Percentiles rank a stretch among this genome's conserved stretches.
Conservation (phyloP, 345 rosid genomes). For the Salix arbutifolia region DNA sequence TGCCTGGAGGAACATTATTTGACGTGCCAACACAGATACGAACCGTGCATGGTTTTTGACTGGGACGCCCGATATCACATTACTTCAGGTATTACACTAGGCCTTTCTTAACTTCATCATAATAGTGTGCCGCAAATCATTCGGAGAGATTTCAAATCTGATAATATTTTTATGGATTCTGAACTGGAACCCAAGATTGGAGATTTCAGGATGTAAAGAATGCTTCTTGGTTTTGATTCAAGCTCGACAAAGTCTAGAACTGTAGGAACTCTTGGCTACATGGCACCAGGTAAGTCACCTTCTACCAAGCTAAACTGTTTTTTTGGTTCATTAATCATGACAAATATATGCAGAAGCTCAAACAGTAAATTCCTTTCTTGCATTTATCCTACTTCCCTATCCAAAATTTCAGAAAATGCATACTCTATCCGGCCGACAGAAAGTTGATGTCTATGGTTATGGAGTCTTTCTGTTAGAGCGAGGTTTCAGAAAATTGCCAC, state of each 20-base stretch:
- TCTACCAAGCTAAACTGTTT: background rate
- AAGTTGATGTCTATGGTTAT: slow-evolving; percentile 33
- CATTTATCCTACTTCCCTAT: background rate
- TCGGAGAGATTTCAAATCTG: slow-evolving; percentile 37
- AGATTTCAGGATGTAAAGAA: slow-evolving; percentile 38
- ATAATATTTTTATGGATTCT: slow-evolving; percentile 35
- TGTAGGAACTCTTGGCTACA: slow-evolving; percentile 41
- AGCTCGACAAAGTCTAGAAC: slow-evolving; percentile 27
- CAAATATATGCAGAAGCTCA: background rate
- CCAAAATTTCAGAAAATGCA: slow-evolving; percentile 31
- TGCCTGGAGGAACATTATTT: slow-evolving; percentile 37
- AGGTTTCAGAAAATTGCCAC: slow-evolving; percentile 34
- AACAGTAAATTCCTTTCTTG: background rate
- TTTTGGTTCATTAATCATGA: background rate
- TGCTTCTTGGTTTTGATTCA: slow-evolving; percentile 17
- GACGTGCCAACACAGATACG: slow-evolving; percentile 23
- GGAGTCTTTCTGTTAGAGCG: slow-evolving; percentile 37
- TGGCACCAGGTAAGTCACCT: slow-evolving; percentile 35
- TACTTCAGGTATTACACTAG: slow-evolving; percentile 37
- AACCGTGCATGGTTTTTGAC: slow-evolving; percentile 19
- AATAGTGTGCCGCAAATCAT: slow-evolving; percentile 42
- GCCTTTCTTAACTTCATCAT: slow-evolving; percentile 40
- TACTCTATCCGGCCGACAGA: slow-evolving; percentile 29
- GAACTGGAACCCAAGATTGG: slow-evolving; percentile 39
- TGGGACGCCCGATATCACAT: slow-evolving; percentile 31